Evolutionary conservation across 768 basidiomycete genomes (phyloP).

Genomic region (Neoboletus magnificus): DNA sequence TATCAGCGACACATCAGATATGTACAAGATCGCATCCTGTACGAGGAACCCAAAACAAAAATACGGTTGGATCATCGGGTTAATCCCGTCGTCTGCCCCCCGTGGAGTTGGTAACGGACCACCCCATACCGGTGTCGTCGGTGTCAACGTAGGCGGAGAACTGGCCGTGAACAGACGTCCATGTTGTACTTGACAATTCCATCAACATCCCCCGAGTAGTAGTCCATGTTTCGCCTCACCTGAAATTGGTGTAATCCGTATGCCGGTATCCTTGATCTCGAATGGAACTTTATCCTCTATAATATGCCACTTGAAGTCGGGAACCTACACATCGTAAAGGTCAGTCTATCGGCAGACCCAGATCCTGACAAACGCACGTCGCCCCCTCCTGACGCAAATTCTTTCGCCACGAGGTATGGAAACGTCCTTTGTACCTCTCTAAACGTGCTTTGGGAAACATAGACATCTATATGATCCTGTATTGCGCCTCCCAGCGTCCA

Average conservation of each 20-base stretch:
- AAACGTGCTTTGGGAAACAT: slow-evolving; percentile 64
- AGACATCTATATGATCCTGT: slow-evolving; percentile 72
- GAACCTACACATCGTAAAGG: slow-evolving; percentile 48
- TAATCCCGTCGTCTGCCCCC: not conserved
- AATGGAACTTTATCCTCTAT: slow-evolving; percentile 68
- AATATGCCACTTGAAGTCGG: slow-evolving; percentile 80
- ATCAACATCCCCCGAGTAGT: not conserved
- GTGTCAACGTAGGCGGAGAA: slow-evolving; percentile 37
- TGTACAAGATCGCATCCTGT: slow-evolving; percentile 64
- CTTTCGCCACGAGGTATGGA: slow-evolving; percentile 77
- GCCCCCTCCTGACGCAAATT: slow-evolving; percentile 76
- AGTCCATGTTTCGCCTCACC: slow-evolving; percentile 36
- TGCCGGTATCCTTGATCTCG: slow-evolving; percentile 60
- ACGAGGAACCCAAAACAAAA: slow-evolving; percentile 69
- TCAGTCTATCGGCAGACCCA: slow-evolving; percentile 1
- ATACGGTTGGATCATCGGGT: slow-evolving; percentile 48
- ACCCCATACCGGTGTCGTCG: slow-evolving; percentile 38
- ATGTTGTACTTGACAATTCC: slow-evolving; percentile 56
- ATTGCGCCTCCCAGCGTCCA: slow-evolving; percentile 71
- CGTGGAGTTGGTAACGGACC: slow-evolving; percentile 28
- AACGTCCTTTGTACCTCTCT: slow-evolving; percentile 65
- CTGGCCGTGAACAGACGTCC: slow-evolving; percentile 57
- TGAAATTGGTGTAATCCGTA: slow-evolving; percentile 61
- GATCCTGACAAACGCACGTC: slow-evolving; percentile 45
- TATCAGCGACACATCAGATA: slow-evolving; percentile 81